phyloP scores from a whole-genome alignment of 2,329 filamentous ascomycete genomes.

The Calonectria honghensis region DNA sequence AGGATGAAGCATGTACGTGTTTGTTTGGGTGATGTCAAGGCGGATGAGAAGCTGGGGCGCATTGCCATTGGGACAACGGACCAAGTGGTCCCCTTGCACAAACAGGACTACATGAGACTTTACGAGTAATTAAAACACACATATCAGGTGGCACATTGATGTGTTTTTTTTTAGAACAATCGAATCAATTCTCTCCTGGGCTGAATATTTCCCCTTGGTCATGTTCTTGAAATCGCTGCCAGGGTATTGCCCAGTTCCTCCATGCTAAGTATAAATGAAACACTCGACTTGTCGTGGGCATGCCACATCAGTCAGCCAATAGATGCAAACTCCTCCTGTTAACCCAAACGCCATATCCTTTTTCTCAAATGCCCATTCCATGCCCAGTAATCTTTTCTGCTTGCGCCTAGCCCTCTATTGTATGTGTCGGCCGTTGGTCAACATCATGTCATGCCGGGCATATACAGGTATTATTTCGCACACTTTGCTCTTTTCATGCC shows the following conservation, averaged over 20 bases:
- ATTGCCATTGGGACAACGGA: conserved; percentile 33
- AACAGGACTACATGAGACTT: conserved; percentile 1
- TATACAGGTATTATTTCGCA: conserved; percentile 34
- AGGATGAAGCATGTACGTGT: conserved; percentile 33
- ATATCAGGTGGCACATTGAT: not conserved
- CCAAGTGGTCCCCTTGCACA: not conserved
- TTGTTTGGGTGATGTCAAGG: conserved; percentile 33
- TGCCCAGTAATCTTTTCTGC: conserved; percentile 44
- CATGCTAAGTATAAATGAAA: conserved; percentile 22
- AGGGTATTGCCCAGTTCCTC: conserved; percentile 25
- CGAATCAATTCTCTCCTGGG: conserved; percentile 20
- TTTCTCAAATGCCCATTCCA: conserved; percentile 43
- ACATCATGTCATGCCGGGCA: conserved; percentile 29
- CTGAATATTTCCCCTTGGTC: not conserved
- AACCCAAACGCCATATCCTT: conserved; percentile 44
- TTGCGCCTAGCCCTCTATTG: conserved; percentile 48
- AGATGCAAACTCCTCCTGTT: conserved; percentile 20
- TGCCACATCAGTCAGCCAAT: not conserved
- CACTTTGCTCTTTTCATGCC: not conserved
- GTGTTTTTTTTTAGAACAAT: not conserved
- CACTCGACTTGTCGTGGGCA: conserved; percentile 11
- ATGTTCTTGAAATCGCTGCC: conserved; percentile 20
- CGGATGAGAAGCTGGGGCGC: conserved; percentile 30
- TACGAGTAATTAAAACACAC: not conserved
- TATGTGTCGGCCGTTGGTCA: conserved; percentile 44